A percentile compares a stretch with the other conserved stretches of the same genome.
phyloP scores from a whole-genome alignment of 345 rosid species.

The Toxicodendron radicans region DNA sequence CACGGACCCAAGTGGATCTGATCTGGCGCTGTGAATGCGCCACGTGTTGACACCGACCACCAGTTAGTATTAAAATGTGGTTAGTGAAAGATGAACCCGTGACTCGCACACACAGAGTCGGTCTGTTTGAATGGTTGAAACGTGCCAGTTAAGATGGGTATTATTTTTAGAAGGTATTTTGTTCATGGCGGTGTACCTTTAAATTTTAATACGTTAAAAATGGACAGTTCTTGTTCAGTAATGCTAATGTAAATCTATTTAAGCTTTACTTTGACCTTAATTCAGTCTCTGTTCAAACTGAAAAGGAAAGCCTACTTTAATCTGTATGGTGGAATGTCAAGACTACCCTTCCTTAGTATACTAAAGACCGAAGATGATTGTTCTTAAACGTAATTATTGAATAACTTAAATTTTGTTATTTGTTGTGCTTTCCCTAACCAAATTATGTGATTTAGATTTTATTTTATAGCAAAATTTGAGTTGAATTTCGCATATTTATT shows the following conservation, averaged over 20 bases:
- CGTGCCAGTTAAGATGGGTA: slow-evolving; percentile 10
- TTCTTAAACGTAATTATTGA: too few relatives aligned
- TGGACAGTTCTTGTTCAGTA: neutral
- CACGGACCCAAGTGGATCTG: slow-evolving; percentile 25
- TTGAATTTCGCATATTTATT: too few relatives aligned
- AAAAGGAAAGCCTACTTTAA: neutral
- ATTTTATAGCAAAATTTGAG: too few relatives aligned
- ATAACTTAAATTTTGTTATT: too few relatives aligned
- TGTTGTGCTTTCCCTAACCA: too few relatives aligned
- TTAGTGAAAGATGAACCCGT: slow-evolving; percentile 18
- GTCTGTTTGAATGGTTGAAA: slow-evolving; percentile 1
- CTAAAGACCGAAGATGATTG: too few relatives aligned
- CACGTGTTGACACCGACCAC: slow-evolving; percentile 22
- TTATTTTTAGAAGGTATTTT: neutral
- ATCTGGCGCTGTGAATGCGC: slow-evolving; percentile 15
- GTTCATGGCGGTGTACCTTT: neutral
- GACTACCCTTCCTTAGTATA: neutral
- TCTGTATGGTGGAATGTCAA: neutral
- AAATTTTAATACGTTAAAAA: neutral
- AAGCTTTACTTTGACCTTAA: neutral
- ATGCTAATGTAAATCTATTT: neutral
- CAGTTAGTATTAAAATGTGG: neutral
- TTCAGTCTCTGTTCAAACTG: neutral
- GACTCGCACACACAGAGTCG: slow-evolving; percentile 21
- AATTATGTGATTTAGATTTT: too few relatives aligned